Base-by-base conservation (phyloP, 164 flowering plant genomes). In the Warburgia ugandensis region DNA sequence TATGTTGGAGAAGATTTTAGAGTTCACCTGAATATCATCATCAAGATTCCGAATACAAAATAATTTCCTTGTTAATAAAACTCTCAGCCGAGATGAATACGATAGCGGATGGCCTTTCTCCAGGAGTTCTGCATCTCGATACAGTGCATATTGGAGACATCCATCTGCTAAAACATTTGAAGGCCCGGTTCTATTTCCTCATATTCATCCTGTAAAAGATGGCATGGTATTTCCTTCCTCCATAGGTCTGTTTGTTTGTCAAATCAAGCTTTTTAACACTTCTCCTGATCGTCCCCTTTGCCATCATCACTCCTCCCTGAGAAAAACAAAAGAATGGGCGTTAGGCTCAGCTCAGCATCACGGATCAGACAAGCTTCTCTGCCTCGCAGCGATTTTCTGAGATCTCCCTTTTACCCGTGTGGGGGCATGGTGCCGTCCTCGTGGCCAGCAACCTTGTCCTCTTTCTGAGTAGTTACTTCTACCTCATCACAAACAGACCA, bases 331-430 rank as follows among this genome's bases (percentile, higher is more conserved):
- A 46, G 31, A 20, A 39, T 19, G 43, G 47, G 37, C 32, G 11
- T 37, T 29, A 28, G 38, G 29, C 27, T 23, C 41, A 14, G 41
- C 41, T 37, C 4, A 54, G 41, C 44, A 29, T 46, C 50, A 61
- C 48, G 45, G 55, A 31, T 17, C 31, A 40, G 41, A 23, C 32
- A 44, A 48, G 4, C 41, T 16, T 37, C 48, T 19, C 33, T 59
- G 40, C 29, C 9, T 16, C 30, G 22, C 29, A 27, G 20, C 23
- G 26, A 52, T 47, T 21, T 50, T 8, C 46, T 55, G 52, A 45
- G 66, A 62, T 56, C 46, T 62, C 41, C 37, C 41, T 55, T 62
- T 55, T 40, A 62, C 50, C 39, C 50, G 17, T 42, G 66, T 62
- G 66, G 66, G 66, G 66, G 49, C 55, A 21, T 43, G 28, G 30